A percentile compares a stretch with the other conserved stretches of the same genome.
These are phyloP conservation scores for Fusarium bulbicola DNA, from an alignment of 2,329 filamentous ascomycete genomes.

Conservation along the genomic window DNA sequence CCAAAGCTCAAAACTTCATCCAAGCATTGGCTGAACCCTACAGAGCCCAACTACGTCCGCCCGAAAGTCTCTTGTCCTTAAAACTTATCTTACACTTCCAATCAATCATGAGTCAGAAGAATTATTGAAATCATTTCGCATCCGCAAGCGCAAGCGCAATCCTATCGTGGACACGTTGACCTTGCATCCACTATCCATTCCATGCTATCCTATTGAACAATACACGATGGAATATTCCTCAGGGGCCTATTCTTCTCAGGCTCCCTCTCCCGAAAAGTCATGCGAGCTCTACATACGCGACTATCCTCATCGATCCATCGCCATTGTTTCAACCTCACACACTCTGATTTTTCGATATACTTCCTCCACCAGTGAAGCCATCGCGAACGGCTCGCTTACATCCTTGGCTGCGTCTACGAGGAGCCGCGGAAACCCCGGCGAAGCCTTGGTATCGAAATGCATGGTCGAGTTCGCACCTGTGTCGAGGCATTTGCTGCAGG, in stretches of 20 bases:
- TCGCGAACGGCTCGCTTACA: constrained; percentile 66
- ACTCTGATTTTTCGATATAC: constrained; percentile 87
- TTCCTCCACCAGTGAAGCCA: constrained; percentile 67
- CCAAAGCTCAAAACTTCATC: constrained; percentile 33
- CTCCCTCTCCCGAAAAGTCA: constrained; percentile 65
- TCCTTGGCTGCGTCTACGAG: constrained; percentile 60
- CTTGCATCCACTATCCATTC: constrained; percentile 7
- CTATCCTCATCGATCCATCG: constrained; percentile 86
- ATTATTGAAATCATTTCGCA: constrained; percentile 15
- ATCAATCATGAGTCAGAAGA: constrained; percentile 18
- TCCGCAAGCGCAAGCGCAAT: neutral
- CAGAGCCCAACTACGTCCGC: constrained; percentile 8
- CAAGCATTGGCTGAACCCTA: constrained; percentile 16
- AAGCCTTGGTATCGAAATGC: constrained; percentile 68
- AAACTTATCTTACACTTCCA: neutral
- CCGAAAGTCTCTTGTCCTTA: neutral
- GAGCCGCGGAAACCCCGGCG: constrained; percentile 53
- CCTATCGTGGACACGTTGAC: constrained; percentile 17
- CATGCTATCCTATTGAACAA: constrained; percentile 27
- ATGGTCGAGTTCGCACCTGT: constrained; percentile 86
- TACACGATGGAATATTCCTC: constrained; percentile 59
- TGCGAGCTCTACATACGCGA: constrained; percentile 87
- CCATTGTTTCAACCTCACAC: constrained; percentile 81
- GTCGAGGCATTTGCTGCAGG: constrained; percentile 72
- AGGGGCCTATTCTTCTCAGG: constrained; percentile 56